Base-by-base conservation (phyloP, 768 basidiomycete species). In the Suillus plorans region DNA sequence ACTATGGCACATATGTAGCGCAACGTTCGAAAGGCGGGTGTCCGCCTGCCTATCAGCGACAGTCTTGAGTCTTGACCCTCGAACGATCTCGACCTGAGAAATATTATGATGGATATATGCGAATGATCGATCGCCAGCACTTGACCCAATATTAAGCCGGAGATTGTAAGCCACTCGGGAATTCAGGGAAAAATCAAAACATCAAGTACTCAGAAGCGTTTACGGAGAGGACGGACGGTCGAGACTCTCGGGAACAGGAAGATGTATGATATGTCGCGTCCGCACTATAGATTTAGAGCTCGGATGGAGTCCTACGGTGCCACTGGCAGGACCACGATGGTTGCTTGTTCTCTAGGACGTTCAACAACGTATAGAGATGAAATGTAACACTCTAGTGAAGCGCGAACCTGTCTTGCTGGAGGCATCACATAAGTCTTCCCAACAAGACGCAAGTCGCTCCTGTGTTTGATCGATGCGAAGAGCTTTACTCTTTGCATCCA, bases 281-380 rank as follows among this genome's bases (percentile, higher is more conserved):
- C 22, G 49, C 22, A 50, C 49, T 6, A 22, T 25, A 25, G 13
- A 49, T 7, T 25, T 22, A 49, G 47, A 16, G 14, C 49, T 50
- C 14, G 13, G 47, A 49, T 25, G 22, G 22, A 14, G 25, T 14
- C 49, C 14, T 22, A 25, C 13, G 14, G 50, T 50, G 7, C 16
- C 25, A 36, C 36, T 36, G 36, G 36, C 36, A 95, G 75, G 53
- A 91, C 77, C 84, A 93, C 89, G 76, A 89, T 94, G 93, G 91
- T 60, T 89, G 81, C 45, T 76, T 80, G 65, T 82, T 76, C 76
- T 89, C 86, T 63, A 77, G 74, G 67, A 83, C 82, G 8, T 74
- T 66, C 36, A 37, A 10, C 36, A 8, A 1, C 44, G 77, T 69
- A 22, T 87, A 78, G 12, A 37, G 67, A 64, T 69, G 74, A 0